Evolutionary conservation across 768 basidiomycete species (phyloP).

Genomic region (Mycena capillaripes): DNA sequence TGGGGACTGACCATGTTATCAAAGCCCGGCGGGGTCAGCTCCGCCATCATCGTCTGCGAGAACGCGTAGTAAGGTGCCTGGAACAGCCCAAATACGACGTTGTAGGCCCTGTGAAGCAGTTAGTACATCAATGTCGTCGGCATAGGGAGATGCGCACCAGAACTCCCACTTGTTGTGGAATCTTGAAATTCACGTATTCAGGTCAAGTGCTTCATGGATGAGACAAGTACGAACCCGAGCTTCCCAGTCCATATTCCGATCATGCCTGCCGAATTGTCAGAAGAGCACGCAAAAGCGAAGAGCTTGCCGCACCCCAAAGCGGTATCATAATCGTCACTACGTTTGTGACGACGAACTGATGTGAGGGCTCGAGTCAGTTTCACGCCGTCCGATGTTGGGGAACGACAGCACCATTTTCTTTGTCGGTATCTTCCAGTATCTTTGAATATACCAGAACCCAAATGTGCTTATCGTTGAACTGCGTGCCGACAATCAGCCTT

Average conservation of each 20-base stretch:
- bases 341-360: slow-evolving; percentile 82
- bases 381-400: not conserved
- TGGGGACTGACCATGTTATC: slow-evolving; percentile 69
- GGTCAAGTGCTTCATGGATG: not conserved
- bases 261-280: slow-evolving; percentile 54
- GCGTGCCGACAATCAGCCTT: not conserved
- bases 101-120: slow-evolving; percentile 71
- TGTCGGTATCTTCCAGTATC: slow-evolving; percentile 82
- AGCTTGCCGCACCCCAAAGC: slow-evolving; percentile 73
- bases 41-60: slow-evolving; percentile 91
- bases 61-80: slow-evolving; percentile 92
- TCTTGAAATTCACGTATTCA: slow-evolving; percentile 41
- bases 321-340: slow-evolving; percentile 84
- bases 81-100: slow-evolving; percentile 84
- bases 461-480: slow-evolving; percentile 76
- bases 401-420: slow-evolving; percentile 77
- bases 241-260: slow-evolving; percentile 85
- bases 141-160: slow-evolving; percentile 62
- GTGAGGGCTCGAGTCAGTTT: not conserved
- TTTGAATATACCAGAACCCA: slow-evolving; percentile 89
- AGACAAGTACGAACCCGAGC: slow-evolving; percentile 66
- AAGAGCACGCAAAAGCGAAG: not conserved
- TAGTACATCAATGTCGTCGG: not conserved
- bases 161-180: slow-evolving; percentile 92
- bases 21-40: slow-evolving; percentile 88